Percentiles rank a stretch among this genome's conserved stretches.
phyloP scores from a whole-genome alignment of 2,329 filamentous ascomycete species.

The Hyphodiscus sp. region DNA sequence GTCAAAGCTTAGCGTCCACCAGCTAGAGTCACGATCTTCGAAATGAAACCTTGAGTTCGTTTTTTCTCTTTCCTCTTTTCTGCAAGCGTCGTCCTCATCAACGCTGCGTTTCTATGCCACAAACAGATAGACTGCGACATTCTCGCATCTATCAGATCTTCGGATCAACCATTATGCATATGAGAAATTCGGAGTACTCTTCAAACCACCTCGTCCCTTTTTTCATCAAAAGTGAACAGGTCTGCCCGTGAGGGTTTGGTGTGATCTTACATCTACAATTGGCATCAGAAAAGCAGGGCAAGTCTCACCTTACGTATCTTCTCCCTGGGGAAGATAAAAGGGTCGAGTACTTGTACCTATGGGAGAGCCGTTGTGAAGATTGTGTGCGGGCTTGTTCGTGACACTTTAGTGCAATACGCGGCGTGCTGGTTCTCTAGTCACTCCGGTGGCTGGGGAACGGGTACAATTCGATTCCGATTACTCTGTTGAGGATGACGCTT shows the following conservation, averaged over 20 bases:
- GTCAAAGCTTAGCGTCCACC: slow-evolving; percentile 3
- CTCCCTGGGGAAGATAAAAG: slow-evolving; percentile 29
- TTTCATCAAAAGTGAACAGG: slow-evolving; percentile 38
- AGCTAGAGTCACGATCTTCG: not conserved
- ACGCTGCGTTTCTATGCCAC: slow-evolving; percentile 96
- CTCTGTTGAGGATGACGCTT: slow-evolving; percentile 32
- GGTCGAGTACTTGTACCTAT: slow-evolving; percentile 53
- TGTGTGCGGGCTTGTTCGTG: slow-evolving; percentile 54
- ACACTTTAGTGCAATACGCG: slow-evolving; percentile 96
- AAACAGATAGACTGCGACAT: slow-evolving; percentile 49
- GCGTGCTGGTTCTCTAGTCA: slow-evolving; percentile 48
- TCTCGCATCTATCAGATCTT: slow-evolving; percentile 29
- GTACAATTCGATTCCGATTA: slow-evolving; percentile 36
- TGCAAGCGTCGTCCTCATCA: slow-evolving; percentile 76
- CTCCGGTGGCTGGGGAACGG: slow-evolving; percentile 18
- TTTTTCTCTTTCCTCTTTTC: slow-evolving; percentile 31
- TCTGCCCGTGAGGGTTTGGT: slow-evolving; percentile 84
- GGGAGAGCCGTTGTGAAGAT: slow-evolving; percentile 94
- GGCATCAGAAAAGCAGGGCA: slow-evolving; percentile 87
- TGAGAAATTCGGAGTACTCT: slow-evolving; percentile 99
- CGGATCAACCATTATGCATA: slow-evolving; percentile 51
- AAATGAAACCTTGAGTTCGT: slow-evolving; percentile 1
- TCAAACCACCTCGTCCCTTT: slow-evolving; percentile 48
- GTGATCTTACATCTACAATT: slow-evolving; percentile 75
- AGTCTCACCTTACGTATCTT: slow-evolving; percentile 29